These are phyloP conservation scores for Discostella stelligeroides DNA, from an alignment of 108 stramenopile genomes.

Conservation along the genomic window DNA sequence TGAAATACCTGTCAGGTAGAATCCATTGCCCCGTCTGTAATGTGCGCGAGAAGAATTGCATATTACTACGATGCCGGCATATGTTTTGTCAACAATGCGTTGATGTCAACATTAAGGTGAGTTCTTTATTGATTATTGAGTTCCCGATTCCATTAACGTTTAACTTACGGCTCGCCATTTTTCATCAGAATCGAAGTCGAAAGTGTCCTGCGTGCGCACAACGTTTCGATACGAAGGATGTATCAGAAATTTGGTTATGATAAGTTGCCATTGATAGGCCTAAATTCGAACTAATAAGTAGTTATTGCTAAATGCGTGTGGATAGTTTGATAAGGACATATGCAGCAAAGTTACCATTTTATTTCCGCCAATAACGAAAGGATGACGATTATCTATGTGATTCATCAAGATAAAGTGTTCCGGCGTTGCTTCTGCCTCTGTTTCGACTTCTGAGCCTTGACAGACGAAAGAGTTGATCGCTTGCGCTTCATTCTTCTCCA, in stretches of 20 bases:
- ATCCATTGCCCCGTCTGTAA: slow-evolving; percentile 90
- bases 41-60: slow-evolving; percentile 86
- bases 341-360: too few species aligned
- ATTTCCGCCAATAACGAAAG: too few species aligned
- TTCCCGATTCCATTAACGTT: not conserved
- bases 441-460: slow-evolving; percentile 1
- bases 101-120: slow-evolving; percentile 75
- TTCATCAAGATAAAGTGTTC: not conserved
- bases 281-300: not conserved
- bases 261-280: not conserved
- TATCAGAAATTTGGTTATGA: slow-evolving; percentile 83
- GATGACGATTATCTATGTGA: too few species aligned
- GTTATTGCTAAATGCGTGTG: not conserved
- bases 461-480: slow-evolving; percentile 11
- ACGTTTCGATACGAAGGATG: slow-evolving; percentile 86
- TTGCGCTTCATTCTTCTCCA: slow-evolving; percentile 33
- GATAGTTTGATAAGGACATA: too few species aligned
- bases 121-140: slow-evolving; percentile 12
- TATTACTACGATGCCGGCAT: slow-evolving; percentile 91
- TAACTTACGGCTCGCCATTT: not conserved
- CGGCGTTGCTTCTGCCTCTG: not conserved
- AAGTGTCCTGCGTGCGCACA: slow-evolving; percentile 89
- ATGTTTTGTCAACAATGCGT: slow-evolving; percentile 94
- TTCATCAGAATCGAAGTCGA: slow-evolving; percentile 71
- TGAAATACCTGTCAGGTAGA: slow-evolving; percentile 68